Base-by-base conservation (phyloP, 164 flowering plant species). In the Kingdonia uniflora region DNA sequence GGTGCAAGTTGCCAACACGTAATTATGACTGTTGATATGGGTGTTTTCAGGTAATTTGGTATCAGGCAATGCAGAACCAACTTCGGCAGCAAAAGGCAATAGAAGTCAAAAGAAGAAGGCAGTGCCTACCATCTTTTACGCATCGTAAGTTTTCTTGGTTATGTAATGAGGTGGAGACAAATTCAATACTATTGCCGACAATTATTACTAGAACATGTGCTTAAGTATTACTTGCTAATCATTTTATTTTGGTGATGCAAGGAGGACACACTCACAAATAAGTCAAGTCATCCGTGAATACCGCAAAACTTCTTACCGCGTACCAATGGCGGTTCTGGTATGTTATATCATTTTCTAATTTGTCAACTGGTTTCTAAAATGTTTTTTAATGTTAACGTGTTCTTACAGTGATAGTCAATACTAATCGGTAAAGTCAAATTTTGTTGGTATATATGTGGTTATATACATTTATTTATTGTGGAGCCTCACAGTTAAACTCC, bases 191-290 rank as follows among this genome's bases (percentile, higher is more conserved):
- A 20, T 46, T 19, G 23, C 7, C 1, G 4, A 14, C 44, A 41
- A 14, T 16, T 41, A 16, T 41, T 41, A 13, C 7, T 37, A 37
- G 15, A 14, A 41, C 44, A 14, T 41, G 4, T 7, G 11, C 11
- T 7, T 37, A 0, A 37, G 40, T 37, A 37, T n/a, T 21, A 47
- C 14, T 13, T 11, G 14, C n/a, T 47, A 25, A 47, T 12, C 44
- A 57, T 16, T 54, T 51, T 48, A 21, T 14, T 38, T 67, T 59
- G 33, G n/a, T 55, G 55, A 26, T 58, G 45, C 15, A 37, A 92
- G 98, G 90, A 81, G 99, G 77, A 88, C 97, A 4, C 99, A 92
- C 70, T 68, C 95, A 14, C 97, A 92, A 59, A 80, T 92, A 67
- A 73, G 77, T 67, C 99, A 92, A 71, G 86, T 82, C 45, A 70